A percentile compares a stretch with the other conserved stretches of the same genome.
phyloP scores from a whole-genome alignment of 352 stramenopile genomes.

The Phytophthora europaea region DNA sequence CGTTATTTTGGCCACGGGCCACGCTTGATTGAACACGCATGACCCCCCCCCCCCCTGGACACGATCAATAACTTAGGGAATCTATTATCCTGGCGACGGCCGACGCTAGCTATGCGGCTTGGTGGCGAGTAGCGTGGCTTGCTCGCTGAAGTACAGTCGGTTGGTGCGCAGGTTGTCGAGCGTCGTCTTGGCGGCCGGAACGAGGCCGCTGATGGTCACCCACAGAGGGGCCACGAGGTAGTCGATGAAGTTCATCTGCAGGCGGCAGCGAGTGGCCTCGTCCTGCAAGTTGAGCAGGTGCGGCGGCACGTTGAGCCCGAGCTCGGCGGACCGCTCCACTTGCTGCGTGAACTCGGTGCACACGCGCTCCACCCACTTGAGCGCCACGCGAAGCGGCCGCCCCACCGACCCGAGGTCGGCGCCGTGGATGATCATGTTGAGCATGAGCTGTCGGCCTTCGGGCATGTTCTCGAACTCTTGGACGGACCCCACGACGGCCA shows the following conservation, averaged over 20 bases:
- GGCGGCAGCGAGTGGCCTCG: slow-evolving; percentile 60
- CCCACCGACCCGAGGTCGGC: slow-evolving; percentile 77
- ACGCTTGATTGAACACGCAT: neutral
- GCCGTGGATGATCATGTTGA: slow-evolving; percentile 89
- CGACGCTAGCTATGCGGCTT: slow-evolving; percentile 32
- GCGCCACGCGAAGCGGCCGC: slow-evolving; percentile 49
- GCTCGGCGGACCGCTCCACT: slow-evolving; percentile 59
- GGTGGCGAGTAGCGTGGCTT: slow-evolving; percentile 58
- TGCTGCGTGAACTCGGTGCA: slow-evolving; percentile 87
- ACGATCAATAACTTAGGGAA: slow-evolving; percentile 25
- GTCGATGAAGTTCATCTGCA: slow-evolving; percentile 91
- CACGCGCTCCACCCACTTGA: slow-evolving; percentile 80
- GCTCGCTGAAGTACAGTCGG: slow-evolving; percentile 79
- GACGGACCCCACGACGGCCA: slow-evolving; percentile 53
- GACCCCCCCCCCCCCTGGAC: neutral
- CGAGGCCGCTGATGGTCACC: slow-evolving; percentile 65
- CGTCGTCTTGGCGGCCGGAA: slow-evolving; percentile 60
- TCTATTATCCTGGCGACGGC: neutral
- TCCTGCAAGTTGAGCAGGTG: slow-evolving; percentile 86
- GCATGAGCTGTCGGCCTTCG: slow-evolving; percentile 75
- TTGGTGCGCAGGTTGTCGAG: slow-evolving; percentile 65
- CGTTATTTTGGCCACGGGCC: neutral
- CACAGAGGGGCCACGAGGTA: slow-evolving; percentile 84
- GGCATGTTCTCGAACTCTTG: slow-evolving; percentile 68
- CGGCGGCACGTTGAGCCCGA: slow-evolving; percentile 71